These are phyloP conservation scores for Aspergillus cavernicola DNA, from an alignment of 495 filamentous ascomycete species.

Conservation along the genomic window DNA sequence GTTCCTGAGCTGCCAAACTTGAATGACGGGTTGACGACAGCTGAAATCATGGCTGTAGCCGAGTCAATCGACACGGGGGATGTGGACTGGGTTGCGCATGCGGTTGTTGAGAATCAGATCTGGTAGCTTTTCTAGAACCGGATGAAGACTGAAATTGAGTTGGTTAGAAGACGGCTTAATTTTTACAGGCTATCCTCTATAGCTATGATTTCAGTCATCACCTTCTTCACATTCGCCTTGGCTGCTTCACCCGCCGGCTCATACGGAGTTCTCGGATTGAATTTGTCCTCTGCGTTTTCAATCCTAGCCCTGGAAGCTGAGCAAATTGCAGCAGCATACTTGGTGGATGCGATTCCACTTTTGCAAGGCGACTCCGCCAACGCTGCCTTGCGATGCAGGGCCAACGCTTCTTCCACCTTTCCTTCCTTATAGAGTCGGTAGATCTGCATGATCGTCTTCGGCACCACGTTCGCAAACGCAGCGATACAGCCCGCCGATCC, in stretches of 20 bases:
- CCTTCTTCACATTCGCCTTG: conserved; percentile 40
- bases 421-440: conserved; percentile 51
- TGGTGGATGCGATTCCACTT: conserved; percentile 58
- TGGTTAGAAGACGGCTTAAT: neutral
- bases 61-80: conserved; percentile 38
- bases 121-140: conserved; percentile 20
- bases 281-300: conserved; percentile 49
- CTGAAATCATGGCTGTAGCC: conserved; percentile 37
- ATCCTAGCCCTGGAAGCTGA: conserved; percentile 54
- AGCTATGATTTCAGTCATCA: conserved; percentile 35
- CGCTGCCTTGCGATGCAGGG: conserved; percentile 50
- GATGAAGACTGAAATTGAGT: neutral
- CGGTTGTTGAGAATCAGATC: conserved; percentile 36
- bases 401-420: conserved; percentile 49
- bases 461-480: conserved; percentile 64
- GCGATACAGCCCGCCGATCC: conserved; percentile 62
- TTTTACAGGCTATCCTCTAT: conserved; percentile 17
- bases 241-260: conserved; percentile 45
- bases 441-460: conserved; percentile 49
- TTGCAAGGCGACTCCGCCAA: conserved; percentile 55
- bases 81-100: conserved; percentile 39
- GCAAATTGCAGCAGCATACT: conserved; percentile 57
- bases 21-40: conserved; percentile 26
- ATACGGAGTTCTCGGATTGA: conserved; percentile 58
- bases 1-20: conserved; percentile 11